Base-by-base conservation (phyloP, 257 asterid genomes). In the Salvia splendens region DNA sequence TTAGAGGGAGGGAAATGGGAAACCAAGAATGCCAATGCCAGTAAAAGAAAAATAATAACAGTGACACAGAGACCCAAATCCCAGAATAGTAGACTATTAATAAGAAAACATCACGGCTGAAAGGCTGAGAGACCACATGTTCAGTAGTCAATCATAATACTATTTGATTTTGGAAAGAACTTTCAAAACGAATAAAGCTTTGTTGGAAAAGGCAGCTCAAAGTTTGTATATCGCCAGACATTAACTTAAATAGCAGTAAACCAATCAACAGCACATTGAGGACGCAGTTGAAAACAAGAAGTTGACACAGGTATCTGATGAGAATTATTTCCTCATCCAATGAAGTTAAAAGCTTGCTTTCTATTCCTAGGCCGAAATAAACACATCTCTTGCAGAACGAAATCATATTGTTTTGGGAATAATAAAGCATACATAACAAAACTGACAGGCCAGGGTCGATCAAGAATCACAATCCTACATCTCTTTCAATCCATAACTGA, bases 1-100 rank as follows among this genome's bases (percentile, higher is more conserved):
- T 71, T 12, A 65, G 73, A 65, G 41, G 40, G 76, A 72, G 69
- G 12, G 45, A 57, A 16, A 5, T 12, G 46, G 38, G 15, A 75
- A 65, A 40, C 69, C 49, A 38, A 54, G 36, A 60, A 56, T 10
- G 45, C 3, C 9, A 15, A 28, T 28, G 68, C 11, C 54, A 47
- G 7, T 28, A 55, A 43, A 16, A 10, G 30, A 64, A 49, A 17
- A 32, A 51, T 5, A 55, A 35, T 8, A 24, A 24, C 30, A 24
- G 30, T 2, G 30, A 24, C 30, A 24, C 30, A 24, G 2, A 24
- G 7, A 73, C 35, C 47, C 40, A 24, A 33, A 11, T 17, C 55
- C 48, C 46, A 4, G 36, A 32, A 36, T 8, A 52, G 8, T 38
- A 33, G 50, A 65, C 12, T 5, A 43, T 28, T 30, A 43, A 45